These are phyloP conservation scores for Auricularia sp. DNA, from an alignment of 768 basidiomycete genomes.

Conservation along the genomic window DNA sequence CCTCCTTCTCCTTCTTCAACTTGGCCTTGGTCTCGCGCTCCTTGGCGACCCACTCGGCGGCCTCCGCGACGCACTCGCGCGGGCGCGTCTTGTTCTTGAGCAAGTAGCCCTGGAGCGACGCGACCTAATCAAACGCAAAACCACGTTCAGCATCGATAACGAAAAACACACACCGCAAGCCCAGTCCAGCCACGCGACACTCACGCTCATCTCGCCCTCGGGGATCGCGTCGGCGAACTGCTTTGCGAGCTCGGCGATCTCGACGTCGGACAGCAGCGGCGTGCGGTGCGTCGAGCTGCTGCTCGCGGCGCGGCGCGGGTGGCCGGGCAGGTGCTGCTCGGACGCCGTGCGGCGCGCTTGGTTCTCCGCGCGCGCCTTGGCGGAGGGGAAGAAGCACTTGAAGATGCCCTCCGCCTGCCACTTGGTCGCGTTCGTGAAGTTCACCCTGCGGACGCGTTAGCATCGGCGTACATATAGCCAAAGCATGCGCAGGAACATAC, in stretches of 20 bases:
- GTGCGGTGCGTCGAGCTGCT: slow-evolving; percentile 43
- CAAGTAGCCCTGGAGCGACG: slow-evolving; percentile 75
- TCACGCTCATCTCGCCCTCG: slow-evolving; percentile 78
- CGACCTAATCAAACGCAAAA: slow-evolving; percentile 42
- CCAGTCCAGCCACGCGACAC: slow-evolving; percentile 18
- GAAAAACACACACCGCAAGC: background rate
- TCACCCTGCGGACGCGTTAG: slow-evolving; percentile 25
- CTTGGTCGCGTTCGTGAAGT: slow-evolving; percentile 83
- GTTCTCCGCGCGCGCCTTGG: slow-evolving; percentile 23
- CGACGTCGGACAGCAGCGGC: slow-evolving; percentile 63
- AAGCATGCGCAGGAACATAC: slow-evolving; percentile 24
- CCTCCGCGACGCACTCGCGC: slow-evolving; percentile 73
- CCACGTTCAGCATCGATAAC: background rate
- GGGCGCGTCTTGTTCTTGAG: slow-evolving; percentile 88
- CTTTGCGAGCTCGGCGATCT: slow-evolving; percentile 70
- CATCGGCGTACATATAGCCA: background rate
- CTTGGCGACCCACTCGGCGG: slow-evolving; percentile 63
- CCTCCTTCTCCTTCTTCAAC: slow-evolving; percentile 47
- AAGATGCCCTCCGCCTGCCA: slow-evolving; percentile 91
- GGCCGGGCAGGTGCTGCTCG: slow-evolving; percentile 55
- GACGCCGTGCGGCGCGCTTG: slow-evolving; percentile 29
- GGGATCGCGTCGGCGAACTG: slow-evolving; percentile 75
- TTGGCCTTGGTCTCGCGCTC: slow-evolving; percentile 80
- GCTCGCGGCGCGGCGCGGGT: slow-evolving; percentile 30
- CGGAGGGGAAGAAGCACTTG: slow-evolving; percentile 87